Evolutionary conservation across 1,284 basidiomycete genomes (phyloP).

Genomic region (Xerocomus nothofagi): DNA sequence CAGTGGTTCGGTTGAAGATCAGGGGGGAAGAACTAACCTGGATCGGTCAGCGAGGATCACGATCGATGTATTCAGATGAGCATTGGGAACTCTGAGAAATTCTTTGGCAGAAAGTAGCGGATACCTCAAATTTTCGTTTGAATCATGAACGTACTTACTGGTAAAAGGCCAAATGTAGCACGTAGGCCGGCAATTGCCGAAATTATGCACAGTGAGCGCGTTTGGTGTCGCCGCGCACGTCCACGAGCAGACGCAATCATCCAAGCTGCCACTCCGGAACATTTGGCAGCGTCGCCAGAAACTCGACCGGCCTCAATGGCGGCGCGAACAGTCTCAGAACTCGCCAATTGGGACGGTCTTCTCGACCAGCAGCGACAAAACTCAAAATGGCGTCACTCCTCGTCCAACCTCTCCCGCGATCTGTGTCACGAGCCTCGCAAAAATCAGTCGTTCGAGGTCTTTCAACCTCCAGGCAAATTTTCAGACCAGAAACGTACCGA

Average conservation of each 20-base stretch:
- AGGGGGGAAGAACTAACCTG: too few relatives aligned
- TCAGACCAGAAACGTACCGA: constrained; percentile 12
- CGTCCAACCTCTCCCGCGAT: constrained; percentile 17
- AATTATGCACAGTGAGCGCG: constrained; percentile 8
- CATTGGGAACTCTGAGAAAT: too few relatives aligned
- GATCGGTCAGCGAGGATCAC: too few relatives aligned
- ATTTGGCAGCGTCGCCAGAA: not conserved
- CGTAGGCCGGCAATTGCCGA: constrained; percentile 19
- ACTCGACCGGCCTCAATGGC: constrained; percentile 11
- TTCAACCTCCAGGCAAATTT: not conserved
- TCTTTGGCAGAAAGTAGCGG: too few relatives aligned
- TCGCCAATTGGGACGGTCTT: constrained; percentile 21
- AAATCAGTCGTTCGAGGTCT: not conserved
- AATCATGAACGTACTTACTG: too few relatives aligned
- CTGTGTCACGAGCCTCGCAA: constrained; percentile 5
- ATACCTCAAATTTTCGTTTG: too few relatives aligned
- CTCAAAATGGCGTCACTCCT: constrained; percentile 11
- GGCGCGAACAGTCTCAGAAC: constrained; percentile 16
- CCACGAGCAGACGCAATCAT: constrained; percentile 2
- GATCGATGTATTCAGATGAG: too few relatives aligned
- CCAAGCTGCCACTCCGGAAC: not conserved
- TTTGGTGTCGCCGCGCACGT: constrained; percentile 4
- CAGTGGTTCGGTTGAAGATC: too few relatives aligned
- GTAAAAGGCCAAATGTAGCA: too few relatives aligned
- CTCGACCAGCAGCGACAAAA: constrained; percentile 10